Evolutionary conservation across 768 basidiomycete genomes (phyloP).

Genomic region (Krasilnikovozyma curviuscula): DNA sequence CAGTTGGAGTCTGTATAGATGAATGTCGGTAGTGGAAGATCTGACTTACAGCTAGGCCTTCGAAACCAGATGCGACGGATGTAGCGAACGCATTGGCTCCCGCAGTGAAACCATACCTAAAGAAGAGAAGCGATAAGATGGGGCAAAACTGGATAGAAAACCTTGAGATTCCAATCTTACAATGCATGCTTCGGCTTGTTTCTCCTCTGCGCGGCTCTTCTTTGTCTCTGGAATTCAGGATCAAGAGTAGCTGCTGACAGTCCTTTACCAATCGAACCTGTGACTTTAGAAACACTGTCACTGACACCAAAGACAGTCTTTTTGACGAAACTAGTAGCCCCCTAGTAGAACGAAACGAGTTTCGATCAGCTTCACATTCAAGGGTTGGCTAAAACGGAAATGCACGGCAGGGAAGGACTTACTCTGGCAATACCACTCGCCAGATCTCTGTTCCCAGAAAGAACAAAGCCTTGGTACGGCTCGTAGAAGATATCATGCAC

Average conservation of each 20-base stretch:
- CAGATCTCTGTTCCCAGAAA: slow-evolving; percentile 85
- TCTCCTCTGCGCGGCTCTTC: slow-evolving; percentile 69
- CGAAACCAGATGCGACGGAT: slow-evolving; percentile 85
- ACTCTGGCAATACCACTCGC: slow-evolving; percentile 91
- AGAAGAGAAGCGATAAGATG: too few relatives aligned
- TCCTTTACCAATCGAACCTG: slow-evolving; percentile 91
- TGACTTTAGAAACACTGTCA: slow-evolving; percentile 94
- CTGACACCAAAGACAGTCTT: slow-evolving; percentile 94
- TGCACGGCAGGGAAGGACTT: slow-evolving; percentile 3
- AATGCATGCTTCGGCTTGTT: slow-evolving; percentile 94
- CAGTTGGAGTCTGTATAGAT: background rate
- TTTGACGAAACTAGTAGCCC: slow-evolving; percentile 93
- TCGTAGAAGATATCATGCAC: slow-evolving; percentile 98
- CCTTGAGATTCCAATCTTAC: slow-evolving; percentile 29
- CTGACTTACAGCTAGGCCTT: slow-evolving; percentile 66
- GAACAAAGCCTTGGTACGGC: slow-evolving; percentile 87
- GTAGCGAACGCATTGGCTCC: slow-evolving; percentile 87
- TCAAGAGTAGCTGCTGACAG: slow-evolving; percentile 93
- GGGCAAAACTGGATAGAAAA: background rate
- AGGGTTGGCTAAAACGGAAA: background rate
- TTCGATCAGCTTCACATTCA: background rate
- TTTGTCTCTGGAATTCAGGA: slow-evolving; percentile 75
- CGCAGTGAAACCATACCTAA: slow-evolving; percentile 81
- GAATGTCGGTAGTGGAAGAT: background rate
- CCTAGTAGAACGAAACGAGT: slow-evolving; percentile 31